phyloP scores from a whole-genome alignment of 352 stramenopile species.

The Paralagenidium karlingii region DNA sequence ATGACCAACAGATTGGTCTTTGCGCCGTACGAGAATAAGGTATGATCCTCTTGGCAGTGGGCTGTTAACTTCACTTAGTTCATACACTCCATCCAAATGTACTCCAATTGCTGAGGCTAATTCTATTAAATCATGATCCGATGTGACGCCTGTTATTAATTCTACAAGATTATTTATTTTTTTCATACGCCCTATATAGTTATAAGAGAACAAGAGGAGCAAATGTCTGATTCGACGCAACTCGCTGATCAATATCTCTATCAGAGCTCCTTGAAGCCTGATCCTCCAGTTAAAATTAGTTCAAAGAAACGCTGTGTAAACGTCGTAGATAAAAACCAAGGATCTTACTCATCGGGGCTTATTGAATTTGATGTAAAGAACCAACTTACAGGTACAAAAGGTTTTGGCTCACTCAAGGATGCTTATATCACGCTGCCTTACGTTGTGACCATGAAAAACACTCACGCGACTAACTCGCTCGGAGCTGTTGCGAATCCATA shows the following conservation, averaged over 20 bases:
- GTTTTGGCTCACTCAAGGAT: conserved; percentile 8
- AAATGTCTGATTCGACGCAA: conserved; percentile 5
- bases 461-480: conserved; percentile 1
- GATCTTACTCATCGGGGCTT: conserved; percentile 6
- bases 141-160: conserved; percentile 3
- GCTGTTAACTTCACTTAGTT: conserved; percentile 2
- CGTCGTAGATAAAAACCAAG: conserved; percentile 9
- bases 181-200: too few relatives aligned
- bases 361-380: conserved; percentile 7
- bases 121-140: conserved; percentile 6
- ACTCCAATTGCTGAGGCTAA: conserved; percentile 4
- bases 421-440: conserved; percentile 9
- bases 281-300: conserved; percentile 1
- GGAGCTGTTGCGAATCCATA: conserved; percentile 5
- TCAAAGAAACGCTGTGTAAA: conserved; percentile 2
- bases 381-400: conserved; percentile 8
- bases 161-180: too few relatives aligned
- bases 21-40: conserved; percentile 3
- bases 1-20: conserved; percentile 4
- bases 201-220: too few relatives aligned
- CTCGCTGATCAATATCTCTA: conserved; percentile 6
- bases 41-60: conserved; percentile 3
- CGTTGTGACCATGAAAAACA: conserved; percentile 8
- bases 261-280: not conserved
- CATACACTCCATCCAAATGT: conserved; percentile 1